phyloP scores from a whole-genome alignment of 345 rosid species.

The Camelina hispida region DNA sequence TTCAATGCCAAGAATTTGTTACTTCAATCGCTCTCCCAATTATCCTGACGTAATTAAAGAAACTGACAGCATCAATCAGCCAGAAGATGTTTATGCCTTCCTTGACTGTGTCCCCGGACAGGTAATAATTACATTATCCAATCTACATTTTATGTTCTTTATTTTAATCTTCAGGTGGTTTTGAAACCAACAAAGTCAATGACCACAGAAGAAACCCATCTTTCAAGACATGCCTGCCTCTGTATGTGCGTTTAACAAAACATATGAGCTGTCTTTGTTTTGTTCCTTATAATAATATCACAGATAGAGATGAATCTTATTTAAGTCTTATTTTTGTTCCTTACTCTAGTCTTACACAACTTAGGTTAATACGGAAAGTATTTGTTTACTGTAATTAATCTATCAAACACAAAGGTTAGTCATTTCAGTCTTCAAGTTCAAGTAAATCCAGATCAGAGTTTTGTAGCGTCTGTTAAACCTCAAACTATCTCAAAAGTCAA shows the following conservation, averaged over 20 bases:
- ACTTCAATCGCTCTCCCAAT: neutral
- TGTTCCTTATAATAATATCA: neutral
- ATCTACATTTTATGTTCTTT: neutral
- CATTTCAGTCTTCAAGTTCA: constrained; percentile 8
- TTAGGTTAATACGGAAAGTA: neutral
- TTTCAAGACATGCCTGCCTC: constrained; percentile 9
- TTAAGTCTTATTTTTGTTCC: neutral
- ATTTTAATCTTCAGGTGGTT: constrained; percentile 12
- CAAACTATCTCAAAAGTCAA: constrained; percentile 33
- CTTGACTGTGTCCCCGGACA: neutral
- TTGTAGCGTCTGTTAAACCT: constrained; percentile 24
- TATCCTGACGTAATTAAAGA: neutral
- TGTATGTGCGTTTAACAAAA: neutral
- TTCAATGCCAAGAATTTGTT: neutral
- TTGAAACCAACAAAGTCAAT: neutral
- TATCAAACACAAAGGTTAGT: neutral
- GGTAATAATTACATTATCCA: neutral
- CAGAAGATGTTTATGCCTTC: neutral
- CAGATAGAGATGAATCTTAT: neutral
- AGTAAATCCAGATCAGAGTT: constrained; percentile 35
- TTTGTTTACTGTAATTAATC: constrained; percentile 4
- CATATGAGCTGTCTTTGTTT: neutral
- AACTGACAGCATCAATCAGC: neutral
- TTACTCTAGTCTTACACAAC: neutral
- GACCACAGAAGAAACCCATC: neutral